phyloP scores from a whole-genome alignment of 1,284 basidiomycete species.

The Mycosarcoma maydis region DNA sequence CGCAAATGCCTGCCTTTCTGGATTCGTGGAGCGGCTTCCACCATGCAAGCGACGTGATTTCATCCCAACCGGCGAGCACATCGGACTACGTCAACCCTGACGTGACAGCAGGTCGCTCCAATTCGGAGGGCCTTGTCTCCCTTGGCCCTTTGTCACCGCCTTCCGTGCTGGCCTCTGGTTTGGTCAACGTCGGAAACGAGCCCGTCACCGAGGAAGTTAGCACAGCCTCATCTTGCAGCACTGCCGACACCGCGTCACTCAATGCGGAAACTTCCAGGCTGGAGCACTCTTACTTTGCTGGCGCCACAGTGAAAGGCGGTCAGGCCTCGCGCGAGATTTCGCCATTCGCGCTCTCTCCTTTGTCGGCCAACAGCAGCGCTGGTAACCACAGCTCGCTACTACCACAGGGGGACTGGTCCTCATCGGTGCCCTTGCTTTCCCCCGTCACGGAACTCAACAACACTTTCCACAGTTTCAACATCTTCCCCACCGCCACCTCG shows the following conservation, averaged over 20 bases:
- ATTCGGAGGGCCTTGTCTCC: constrained; percentile 30
- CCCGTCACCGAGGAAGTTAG: constrained; percentile 7
- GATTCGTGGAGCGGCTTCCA: constrained; percentile 31
- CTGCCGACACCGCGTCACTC: constrained; percentile 14
- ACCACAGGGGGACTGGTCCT: constrained; percentile 20
- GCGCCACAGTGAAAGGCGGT: background rate
- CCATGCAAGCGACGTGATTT: background rate
- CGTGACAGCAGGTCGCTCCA: constrained; percentile 13
- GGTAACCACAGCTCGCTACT: constrained; percentile 16
- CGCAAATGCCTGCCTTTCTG: constrained; percentile 24
- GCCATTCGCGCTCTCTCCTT: constrained; percentile 19
- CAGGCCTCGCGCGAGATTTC: constrained; percentile 17
- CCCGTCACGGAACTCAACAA: constrained; percentile 32
- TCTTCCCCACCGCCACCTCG: constrained; percentile 4
- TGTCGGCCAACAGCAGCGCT: constrained; percentile 9
- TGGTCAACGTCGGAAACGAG: constrained; percentile 14
- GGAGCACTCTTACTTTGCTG: constrained; percentile 27
- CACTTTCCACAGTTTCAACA: constrained; percentile 20
- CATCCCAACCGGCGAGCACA: constrained; percentile 4
- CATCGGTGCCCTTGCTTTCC: constrained; percentile 16
- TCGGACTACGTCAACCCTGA: constrained; percentile 10
- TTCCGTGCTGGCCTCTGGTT: background rate
- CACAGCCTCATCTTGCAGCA: constrained; percentile 25
- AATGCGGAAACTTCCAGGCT: constrained; percentile 9
- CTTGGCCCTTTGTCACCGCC: constrained; percentile 30